Evolutionary conservation across 768 basidiomycete species (phyloP).

Genomic region (Lactarius quietus): DNA sequence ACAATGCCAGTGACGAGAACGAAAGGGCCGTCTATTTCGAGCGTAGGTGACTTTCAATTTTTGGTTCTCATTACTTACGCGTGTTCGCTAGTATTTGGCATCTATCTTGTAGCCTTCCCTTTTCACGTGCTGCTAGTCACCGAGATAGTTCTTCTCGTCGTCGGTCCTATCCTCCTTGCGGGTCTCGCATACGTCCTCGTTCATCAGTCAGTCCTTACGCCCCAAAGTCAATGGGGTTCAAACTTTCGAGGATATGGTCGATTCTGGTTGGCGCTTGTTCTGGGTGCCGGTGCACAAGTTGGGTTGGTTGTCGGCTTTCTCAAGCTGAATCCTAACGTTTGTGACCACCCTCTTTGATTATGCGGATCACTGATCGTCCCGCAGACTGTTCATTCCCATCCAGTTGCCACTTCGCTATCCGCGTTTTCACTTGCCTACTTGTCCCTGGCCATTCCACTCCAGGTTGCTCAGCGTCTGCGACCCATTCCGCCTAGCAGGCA

Average conservation of each 20-base stretch:
- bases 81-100: constrained; percentile 53
- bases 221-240: constrained; percentile 6
- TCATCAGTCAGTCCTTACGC: constrained; percentile 16
- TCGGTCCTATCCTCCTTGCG: constrained; percentile 56
- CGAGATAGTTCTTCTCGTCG: constrained; percentile 58
- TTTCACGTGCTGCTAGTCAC: constrained; percentile 47
- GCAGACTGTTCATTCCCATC: constrained; percentile 62
- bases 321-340: constrained; percentile 61
- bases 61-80: neutral
- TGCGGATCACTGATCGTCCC: constrained; percentile 4
- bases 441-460: constrained; percentile 41
- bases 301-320: constrained; percentile 48
- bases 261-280: constrained; percentile 57
- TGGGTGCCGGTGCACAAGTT: constrained; percentile 45
- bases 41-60: constrained; percentile 40
- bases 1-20: constrained; percentile 27
- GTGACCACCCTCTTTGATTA: constrained; percentile 28
- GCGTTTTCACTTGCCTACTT: constrained; percentile 51
- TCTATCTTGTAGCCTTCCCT: constrained; percentile 51
- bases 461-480: constrained; percentile 32
- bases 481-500: constrained; percentile 41
- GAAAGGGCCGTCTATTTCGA: constrained; percentile 65
- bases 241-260: constrained; percentile 43
- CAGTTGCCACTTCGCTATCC: constrained; percentile 49
- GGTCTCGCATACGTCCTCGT: constrained; percentile 34